phyloP scores from a whole-genome alignment of 495 filamentous ascomycete genomes.

The Penicillium dipodomyicola region DNA sequence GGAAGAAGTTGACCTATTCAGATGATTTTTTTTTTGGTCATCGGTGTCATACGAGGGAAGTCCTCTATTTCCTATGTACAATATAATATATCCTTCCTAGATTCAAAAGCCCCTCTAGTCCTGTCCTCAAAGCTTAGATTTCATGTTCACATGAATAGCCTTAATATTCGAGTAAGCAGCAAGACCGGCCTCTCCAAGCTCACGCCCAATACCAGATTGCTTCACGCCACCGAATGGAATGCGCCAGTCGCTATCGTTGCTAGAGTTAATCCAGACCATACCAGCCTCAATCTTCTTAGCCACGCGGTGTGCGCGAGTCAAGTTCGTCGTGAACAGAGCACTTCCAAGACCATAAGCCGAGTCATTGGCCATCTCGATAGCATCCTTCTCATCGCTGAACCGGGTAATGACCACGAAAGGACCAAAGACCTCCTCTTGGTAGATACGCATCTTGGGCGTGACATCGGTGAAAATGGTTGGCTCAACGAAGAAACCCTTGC shows the following conservation, averaged over 20 bases:
- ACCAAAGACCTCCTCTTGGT: constrained; percentile 58
- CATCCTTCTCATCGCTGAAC: constrained; percentile 52
- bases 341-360: constrained; percentile 49
- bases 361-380: constrained; percentile 48
- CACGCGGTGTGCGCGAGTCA: constrained; percentile 46
- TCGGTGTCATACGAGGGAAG: background rate
- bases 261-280: constrained; percentile 60
- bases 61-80: constrained; percentile 1
- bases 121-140: constrained; percentile 25
- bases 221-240: constrained; percentile 91
- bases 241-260: constrained; percentile 66
- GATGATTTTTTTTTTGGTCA: too few relatives aligned
- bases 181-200: constrained; percentile 78
- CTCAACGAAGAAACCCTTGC: constrained; percentile 52
- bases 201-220: constrained; percentile 85
- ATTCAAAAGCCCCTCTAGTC: background rate
- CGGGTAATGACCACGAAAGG: constrained; percentile 51
- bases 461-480: constrained; percentile 51
- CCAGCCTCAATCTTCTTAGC: constrained; percentile 51
- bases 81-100: background rate
- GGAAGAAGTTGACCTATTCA: too few relatives aligned
- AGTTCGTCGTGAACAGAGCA: constrained; percentile 48
- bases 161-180: constrained; percentile 75
- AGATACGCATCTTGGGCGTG: constrained; percentile 45
- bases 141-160: constrained; percentile 69